phyloP scores from a whole-genome alignment of 176 grass and related monocot species.

The Bonia amplexicaulis region DNA sequence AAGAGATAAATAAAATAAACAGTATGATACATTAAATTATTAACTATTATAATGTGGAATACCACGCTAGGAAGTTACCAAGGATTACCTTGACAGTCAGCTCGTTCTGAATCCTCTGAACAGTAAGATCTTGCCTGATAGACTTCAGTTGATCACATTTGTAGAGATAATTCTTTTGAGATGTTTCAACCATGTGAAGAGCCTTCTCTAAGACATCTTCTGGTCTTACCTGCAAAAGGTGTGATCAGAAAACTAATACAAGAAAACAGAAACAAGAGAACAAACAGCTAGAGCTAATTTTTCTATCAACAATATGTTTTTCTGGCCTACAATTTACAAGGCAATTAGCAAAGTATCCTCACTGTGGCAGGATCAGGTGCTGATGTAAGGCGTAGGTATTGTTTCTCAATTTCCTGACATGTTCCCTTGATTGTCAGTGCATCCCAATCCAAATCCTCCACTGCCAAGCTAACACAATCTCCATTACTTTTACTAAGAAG shows the following conservation, averaged over 20 bases:
- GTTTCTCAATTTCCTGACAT: conserved; percentile 87
- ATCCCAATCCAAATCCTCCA: conserved; percentile 96
- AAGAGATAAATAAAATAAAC: background rate
- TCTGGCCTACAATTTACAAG: conserved; percentile 28
- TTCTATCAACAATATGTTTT: background rate
- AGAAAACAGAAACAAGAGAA: conserved; percentile 1
- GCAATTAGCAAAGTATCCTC: conserved; percentile 24
- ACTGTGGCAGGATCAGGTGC: conserved; percentile 86
- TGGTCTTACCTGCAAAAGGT: conserved; percentile 66
- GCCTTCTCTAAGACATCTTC: conserved; percentile 95
- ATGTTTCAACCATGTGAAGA: conserved; percentile 77
- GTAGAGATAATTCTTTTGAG: conserved; percentile 87
- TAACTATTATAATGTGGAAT: background rate
- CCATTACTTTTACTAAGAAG: conserved; percentile 50
- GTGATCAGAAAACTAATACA: conserved; percentile 21
- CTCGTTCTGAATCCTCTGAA: conserved; percentile 86
- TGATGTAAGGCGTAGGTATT: conserved; percentile 79
- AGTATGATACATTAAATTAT: background rate
- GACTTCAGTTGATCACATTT: conserved; percentile 97
- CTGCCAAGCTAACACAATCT: conserved; percentile 40
- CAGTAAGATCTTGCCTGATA: conserved; percentile 92
- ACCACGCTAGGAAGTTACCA: conserved; percentile 7
- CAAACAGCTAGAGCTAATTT: background rate
- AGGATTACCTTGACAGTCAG: conserved; percentile 75
- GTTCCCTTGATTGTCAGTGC: conserved; percentile 88